These are phyloP conservation scores for Haberlea rhodopensis DNA, from an alignment of 257 asterid genomes.

Conservation along the genomic window DNA sequence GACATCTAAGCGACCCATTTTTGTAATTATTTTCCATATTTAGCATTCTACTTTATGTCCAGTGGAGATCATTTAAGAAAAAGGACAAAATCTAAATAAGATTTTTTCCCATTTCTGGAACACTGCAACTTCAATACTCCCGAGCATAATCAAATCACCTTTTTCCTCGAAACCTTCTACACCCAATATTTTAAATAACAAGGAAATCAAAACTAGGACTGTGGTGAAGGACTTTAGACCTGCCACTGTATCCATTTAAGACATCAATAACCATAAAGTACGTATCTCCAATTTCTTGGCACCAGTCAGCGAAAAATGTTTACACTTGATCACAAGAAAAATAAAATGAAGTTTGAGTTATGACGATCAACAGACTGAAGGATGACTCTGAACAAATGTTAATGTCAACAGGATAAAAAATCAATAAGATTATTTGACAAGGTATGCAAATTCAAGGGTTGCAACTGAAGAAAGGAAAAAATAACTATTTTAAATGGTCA, in stretches of 20 bases:
- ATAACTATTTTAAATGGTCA: background rate
- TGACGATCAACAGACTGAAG: too few relatives aligned
- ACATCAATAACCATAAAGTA: background rate
- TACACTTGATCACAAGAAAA: conserved; percentile 15
- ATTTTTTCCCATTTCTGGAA: background rate
- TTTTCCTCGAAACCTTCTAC: background rate
- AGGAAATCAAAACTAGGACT: background rate
- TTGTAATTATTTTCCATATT: too few relatives aligned
- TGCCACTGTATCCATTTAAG: background rate
- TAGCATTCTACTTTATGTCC: background rate
- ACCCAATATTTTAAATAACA: background rate
- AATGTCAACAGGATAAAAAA: background rate
- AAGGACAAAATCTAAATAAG: background rate
- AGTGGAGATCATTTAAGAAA: background rate
- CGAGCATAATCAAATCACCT: background rate
- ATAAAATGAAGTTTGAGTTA: background rate
- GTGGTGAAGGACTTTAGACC: background rate
- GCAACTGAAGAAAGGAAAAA: conserved; percentile 1
- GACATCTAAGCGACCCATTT: background rate
- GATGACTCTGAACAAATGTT: too few relatives aligned
- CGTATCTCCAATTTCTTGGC: background rate
- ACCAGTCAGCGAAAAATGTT: background rate
- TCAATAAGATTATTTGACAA: background rate
- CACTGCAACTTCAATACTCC: background rate
- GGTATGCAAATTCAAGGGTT: conserved; percentile 1